Percentiles rank a stretch among this genome's conserved stretches.
Evolutionary conservation across 1,139 yeast genomes (phyloP).

Genomic region (Kodamaea plutei): DNA sequence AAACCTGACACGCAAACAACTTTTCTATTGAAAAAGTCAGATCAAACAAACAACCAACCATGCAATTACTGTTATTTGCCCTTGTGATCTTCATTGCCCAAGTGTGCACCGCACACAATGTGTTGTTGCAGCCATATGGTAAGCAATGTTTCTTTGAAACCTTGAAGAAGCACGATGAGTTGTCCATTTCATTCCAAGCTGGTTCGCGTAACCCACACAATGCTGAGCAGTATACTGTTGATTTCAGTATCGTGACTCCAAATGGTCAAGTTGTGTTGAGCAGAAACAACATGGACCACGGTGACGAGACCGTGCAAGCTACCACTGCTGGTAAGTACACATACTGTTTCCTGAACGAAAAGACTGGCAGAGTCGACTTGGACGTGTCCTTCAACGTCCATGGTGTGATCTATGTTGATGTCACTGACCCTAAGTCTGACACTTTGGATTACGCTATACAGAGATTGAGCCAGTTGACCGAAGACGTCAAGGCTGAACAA

Average conservation of each 20-base stretch:
- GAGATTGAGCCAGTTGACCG: conserved; percentile 69
- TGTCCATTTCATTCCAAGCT: conserved; percentile 87
- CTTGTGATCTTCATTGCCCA: conserved; percentile 15
- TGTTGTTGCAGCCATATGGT: conserved; percentile 78
- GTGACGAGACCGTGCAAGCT: conserved; percentile 71
- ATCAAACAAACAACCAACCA: conserved; percentile 8
- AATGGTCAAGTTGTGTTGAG: conserved; percentile 51
- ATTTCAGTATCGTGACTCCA: conserved; percentile 66
- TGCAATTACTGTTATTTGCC: no score
- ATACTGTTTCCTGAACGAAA: conserved; percentile 91
- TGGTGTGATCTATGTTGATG: conserved; percentile 86
- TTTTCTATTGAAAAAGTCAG: conserved; percentile 5
- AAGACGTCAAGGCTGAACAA: conserved; percentile 88
- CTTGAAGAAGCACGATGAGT: conserved; percentile 77
- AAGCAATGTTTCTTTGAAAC: conserved; percentile 86
- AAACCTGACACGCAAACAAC: conserved; percentile 1
- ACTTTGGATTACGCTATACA: conserved; percentile 83
- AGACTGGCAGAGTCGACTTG: conserved; percentile 64
- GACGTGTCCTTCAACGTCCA: conserved; percentile 95
- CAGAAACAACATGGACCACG: conserved; percentile 65
- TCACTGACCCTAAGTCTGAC: conserved; percentile 75
- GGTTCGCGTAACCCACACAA: conserved; percentile 85
- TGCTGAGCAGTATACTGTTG: conserved; percentile 72
- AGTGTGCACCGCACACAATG: conserved; percentile 62
- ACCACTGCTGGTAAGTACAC: conserved; percentile 67